Evolutionary conservation across 2,329 filamentous ascomycete genomes (phyloP).

Genomic region (Aotearoamyces nothofagi): DNA sequence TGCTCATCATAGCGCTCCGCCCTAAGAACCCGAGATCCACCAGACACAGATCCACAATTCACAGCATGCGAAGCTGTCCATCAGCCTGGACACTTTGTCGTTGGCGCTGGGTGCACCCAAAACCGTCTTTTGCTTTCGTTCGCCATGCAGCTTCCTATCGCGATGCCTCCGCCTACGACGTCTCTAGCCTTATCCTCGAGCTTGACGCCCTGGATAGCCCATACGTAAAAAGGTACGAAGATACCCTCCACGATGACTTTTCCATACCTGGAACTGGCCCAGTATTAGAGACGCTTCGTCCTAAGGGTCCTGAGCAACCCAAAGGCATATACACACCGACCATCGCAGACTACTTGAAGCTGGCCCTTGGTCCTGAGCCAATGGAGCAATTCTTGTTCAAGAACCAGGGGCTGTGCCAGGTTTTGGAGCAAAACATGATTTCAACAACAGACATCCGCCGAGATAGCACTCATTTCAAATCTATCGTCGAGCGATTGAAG

Average conservation of each 20-base stretch:
- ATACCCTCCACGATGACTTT: slow-evolving; percentile 22
- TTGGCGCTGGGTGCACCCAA: not conserved
- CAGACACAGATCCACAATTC: too few relatives aligned
- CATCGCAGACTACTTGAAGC: not conserved
- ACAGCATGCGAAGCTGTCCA: not conserved
- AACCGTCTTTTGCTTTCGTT: not conserved
- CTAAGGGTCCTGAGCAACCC: not conserved
- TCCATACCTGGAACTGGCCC: not conserved
- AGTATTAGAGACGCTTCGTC: not conserved
- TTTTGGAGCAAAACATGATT: too few relatives aligned
- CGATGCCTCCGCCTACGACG: slow-evolving; percentile 13
- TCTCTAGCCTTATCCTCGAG: slow-evolving; percentile 30
- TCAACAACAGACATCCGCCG: not conserved
- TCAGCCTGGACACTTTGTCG: slow-evolving; percentile 1
- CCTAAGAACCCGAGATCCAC: too few relatives aligned
- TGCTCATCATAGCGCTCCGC: too few relatives aligned
- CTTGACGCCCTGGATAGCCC: slow-evolving; percentile 32
- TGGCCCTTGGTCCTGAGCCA: too few relatives aligned
- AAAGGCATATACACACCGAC: not conserved
- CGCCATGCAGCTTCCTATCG: slow-evolving; percentile 7
- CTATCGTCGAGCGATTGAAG: not conserved
- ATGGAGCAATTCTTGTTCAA: too few relatives aligned
- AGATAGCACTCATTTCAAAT: not conserved
- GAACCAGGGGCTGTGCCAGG: too few relatives aligned
- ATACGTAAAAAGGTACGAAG: slow-evolving; percentile 26